Evolutionary conservation across 306 rosid genomes (phyloP).

Genomic region (Clitoria ternatea): DNA sequence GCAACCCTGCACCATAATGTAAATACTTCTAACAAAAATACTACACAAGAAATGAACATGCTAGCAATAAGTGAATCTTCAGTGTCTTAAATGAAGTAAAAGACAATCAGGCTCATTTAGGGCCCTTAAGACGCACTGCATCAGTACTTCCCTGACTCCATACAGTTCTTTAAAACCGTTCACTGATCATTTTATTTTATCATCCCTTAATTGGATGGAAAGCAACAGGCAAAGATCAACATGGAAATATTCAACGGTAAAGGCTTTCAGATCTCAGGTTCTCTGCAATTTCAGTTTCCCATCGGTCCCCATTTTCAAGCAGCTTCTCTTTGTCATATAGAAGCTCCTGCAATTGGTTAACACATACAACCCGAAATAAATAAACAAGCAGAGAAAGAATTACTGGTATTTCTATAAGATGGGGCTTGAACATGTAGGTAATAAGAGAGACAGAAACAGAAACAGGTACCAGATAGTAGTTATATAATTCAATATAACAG

Average conservation of each 20-base stretch:
- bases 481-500: constrained; percentile 2
- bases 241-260: constrained; percentile 60
- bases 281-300: constrained; percentile 99
- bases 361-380: not conserved
- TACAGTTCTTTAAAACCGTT: constrained; percentile 22
- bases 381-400: not conserved
- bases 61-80: too few species aligned
- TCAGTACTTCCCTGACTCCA: constrained; percentile 9
- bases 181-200: constrained; percentile 40
- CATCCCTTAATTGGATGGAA: constrained; percentile 12
- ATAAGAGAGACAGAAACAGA: not conserved
- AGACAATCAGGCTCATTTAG: too few species aligned
- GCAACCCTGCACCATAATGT: too few species aligned
- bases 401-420: not conserved
- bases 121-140: too few species aligned
- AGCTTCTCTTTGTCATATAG: constrained; percentile 97
- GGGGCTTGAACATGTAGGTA: not conserved
- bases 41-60: too few species aligned
- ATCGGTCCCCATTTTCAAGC: constrained; percentile 96
- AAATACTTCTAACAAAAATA: too few species aligned
- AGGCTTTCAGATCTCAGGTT: constrained; percentile 97
- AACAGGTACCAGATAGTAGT: not conserved
- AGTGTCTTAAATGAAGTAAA: too few species aligned
- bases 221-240: constrained; percentile 10
- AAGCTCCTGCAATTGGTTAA: constrained; percentile 67